Evolutionary conservation across 257 asterid genomes (phyloP).

Genomic region (Datura wrightii): DNA sequence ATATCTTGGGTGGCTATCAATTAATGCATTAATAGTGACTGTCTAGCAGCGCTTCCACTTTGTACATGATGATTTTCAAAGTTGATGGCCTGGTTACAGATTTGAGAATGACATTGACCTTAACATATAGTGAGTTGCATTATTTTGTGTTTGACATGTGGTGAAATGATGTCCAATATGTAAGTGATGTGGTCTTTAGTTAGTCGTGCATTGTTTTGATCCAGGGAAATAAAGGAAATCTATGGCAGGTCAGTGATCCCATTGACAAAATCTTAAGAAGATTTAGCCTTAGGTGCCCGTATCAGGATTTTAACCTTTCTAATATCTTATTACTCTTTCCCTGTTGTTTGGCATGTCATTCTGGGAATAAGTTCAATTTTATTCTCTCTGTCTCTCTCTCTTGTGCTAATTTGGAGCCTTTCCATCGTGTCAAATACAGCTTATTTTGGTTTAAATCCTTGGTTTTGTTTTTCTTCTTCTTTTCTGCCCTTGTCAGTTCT

Average conservation of each 20-base stretch:
- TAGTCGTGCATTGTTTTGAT: conserved; percentile 9
- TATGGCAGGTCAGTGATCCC: conserved; percentile 25
- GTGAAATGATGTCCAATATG: background rate
- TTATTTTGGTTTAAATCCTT: background rate
- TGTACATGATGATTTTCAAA: background rate
- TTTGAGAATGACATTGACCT: background rate
- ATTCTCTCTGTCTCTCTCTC: background rate
- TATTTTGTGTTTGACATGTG: background rate
- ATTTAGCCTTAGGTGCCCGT: background rate
- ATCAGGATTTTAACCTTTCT: conserved; percentile 21
- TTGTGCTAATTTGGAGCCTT: background rate
- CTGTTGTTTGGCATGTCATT: conserved; percentile 14
- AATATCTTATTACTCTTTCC: background rate
- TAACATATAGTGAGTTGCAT: too few species aligned
- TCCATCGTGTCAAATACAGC: background rate
- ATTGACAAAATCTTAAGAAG: background rate
- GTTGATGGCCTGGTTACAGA: conserved; percentile 13
- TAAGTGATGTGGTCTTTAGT: background rate
- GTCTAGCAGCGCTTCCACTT: background rate
- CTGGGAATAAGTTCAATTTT: conserved; percentile 4
- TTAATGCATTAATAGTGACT: background rate
- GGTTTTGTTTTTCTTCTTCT: conserved; percentile 7
- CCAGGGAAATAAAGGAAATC: conserved; percentile 18
- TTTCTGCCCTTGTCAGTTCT: conserved; percentile 14
- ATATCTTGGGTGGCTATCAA: conserved; percentile 15